phyloP scores from a whole-genome alignment of 1,139 yeast species.

The Pichia sp. region DNA sequence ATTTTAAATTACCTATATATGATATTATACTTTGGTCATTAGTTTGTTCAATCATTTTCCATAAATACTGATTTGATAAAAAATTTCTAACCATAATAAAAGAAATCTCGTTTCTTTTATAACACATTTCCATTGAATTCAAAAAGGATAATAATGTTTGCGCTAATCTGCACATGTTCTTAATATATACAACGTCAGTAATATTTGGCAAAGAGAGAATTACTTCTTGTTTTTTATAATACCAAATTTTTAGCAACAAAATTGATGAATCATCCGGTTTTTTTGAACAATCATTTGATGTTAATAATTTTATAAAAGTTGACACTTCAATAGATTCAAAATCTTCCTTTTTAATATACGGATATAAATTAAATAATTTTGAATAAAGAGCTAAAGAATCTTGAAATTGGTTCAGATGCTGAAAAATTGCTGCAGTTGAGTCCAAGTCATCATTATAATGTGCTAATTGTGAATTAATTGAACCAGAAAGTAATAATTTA shows the following conservation, averaged over 20 bases:
- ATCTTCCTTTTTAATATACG: conserved; percentile 8
- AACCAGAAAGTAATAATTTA: conserved; percentile 47
- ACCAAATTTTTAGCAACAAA: conserved; percentile 15
- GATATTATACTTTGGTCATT: conserved; percentile 30
- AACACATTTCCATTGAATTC: conserved; percentile 21
- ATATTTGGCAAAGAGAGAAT: conserved; percentile 14
- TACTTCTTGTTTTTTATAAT: conserved; percentile 17
- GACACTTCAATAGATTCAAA: conserved; percentile 1
- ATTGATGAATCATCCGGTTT: conserved; percentile 7
- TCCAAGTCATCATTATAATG: conserved; percentile 14
- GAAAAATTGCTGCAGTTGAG: conserved; percentile 21
- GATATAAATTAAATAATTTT: conserved; percentile 11
- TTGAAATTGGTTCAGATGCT: conserved; percentile 22
- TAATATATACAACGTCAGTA: conserved; percentile 13
- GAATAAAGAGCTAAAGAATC: conserved; percentile 23
- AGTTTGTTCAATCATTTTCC: neutral
- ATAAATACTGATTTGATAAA: conserved; percentile 9
- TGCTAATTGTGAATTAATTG: conserved; percentile 47
- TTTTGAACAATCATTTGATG: neutral
- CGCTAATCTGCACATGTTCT: conserved; percentile 18
- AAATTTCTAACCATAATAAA: conserved; percentile 8
- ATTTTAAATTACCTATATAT: conserved; percentile 40
- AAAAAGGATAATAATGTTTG: conserved; percentile 17
- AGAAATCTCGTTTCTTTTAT: conserved; percentile 22
- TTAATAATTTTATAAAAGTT: neutral